Percentiles rank a stretch among this genome's conserved stretches.
Conservation (phyloP, 129 eudicot genomes). For the Flaveria bidentis region DNA sequence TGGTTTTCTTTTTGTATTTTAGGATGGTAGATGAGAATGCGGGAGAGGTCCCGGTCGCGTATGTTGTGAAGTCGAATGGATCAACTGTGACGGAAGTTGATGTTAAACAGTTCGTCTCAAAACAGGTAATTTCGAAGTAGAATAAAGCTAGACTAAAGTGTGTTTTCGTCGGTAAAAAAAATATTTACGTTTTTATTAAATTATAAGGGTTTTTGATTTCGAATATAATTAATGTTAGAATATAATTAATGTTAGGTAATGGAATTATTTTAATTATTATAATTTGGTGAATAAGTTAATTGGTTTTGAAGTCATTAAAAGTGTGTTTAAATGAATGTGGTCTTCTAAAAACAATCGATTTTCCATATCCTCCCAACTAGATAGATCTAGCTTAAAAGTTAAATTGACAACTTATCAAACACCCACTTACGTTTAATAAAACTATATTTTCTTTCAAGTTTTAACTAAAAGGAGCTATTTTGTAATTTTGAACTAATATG, state of each 20-base stretch:
- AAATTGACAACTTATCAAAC: not conserved
- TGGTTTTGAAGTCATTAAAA: not conserved
- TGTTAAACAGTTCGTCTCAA: constrained; percentile 67
- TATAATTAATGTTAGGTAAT: not conserved
- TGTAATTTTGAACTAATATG: not conserved
- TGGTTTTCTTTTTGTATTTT: constrained; percentile 3
- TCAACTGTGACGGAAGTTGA: constrained; percentile 66
- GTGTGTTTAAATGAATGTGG: not conserved
- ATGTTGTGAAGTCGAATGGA: constrained; percentile 70
- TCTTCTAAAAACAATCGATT: not conserved
- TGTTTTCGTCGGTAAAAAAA: no score
- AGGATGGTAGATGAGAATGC: constrained; percentile 82
- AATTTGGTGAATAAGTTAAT: not conserved
- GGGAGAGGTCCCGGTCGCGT: constrained; percentile 95
- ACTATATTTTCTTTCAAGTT: not conserved
- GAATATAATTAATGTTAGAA: not conserved
- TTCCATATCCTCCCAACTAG: not conserved
- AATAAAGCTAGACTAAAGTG: no score
- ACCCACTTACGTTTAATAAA: not conserved
- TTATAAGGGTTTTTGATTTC: not conserved
- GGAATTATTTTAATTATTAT: not conserved
- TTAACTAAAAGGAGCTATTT: not conserved
- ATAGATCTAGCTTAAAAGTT: not conserved
- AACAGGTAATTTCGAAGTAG: constrained; percentile 54
- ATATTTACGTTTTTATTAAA: not conserved